phyloP scores from a whole-genome alignment of 2,329 filamentous ascomycete species.

The Calonectria crousiana region DNA sequence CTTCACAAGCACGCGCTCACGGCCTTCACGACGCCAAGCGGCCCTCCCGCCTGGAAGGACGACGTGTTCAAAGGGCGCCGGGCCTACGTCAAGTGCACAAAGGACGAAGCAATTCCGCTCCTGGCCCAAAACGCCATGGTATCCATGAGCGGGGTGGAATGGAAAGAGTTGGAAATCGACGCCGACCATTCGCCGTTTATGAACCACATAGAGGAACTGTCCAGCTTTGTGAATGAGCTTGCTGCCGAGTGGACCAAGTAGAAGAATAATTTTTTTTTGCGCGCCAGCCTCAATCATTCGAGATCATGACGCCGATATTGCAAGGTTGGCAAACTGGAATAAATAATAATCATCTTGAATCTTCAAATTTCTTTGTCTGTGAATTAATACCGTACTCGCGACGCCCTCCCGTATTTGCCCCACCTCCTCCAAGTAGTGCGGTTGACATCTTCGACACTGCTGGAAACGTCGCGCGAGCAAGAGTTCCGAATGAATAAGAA shows the following conservation, averaged over 20 bases:
- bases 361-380: neutral
- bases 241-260: conserved; percentile 3
- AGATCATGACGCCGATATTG: neutral
- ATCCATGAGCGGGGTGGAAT: neutral
- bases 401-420: neutral
- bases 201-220: conserved; percentile 4
- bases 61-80: conserved; percentile 22
- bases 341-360: neutral
- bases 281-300: neutral
- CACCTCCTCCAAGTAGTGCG: neutral
- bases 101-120: conserved; percentile 16
- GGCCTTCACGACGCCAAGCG: conserved; percentile 8
- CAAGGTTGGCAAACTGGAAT: neutral
- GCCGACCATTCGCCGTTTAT: conserved; percentile 28
- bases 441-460: neutral
- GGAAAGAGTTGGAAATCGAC: conserved; percentile 21
- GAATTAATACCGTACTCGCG: neutral
- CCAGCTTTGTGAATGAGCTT: conserved; percentile 17
- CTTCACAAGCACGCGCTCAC: conserved; percentile 16
- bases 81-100: conserved; percentile 24
- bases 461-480: neutral
- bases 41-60: conserved; percentile 24
- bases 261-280: too few relatives aligned
- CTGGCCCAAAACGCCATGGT: conserved; percentile 20
- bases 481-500: neutral